Evolutionary conservation across 2,329 filamentous ascomycete species (phyloP), one percentile per base, ranked within the genome.

Genomic region (Venturia pyrina): DNA sequence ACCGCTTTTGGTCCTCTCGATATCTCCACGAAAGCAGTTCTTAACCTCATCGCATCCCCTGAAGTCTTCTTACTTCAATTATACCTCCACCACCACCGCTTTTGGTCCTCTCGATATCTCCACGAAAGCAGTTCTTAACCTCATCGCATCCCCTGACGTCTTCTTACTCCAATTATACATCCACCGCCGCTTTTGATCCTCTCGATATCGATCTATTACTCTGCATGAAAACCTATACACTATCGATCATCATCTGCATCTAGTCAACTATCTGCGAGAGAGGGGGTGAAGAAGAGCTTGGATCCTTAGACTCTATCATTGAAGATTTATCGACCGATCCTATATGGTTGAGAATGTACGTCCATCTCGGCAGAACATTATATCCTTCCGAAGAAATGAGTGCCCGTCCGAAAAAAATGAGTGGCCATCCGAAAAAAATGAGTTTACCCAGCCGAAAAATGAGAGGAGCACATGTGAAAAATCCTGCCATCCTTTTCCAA

Each of bases 281-380:
- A n/a, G n/a, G n/a, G n/a, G n/a, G 17, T 37, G 53, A 37, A 37
- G 15, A 59, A 59, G 53, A 59, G 53, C 53, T 59, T 59, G 53
- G 32, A 59, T 50, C 28, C 8, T 37, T 59, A 40, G 53, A 2
- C 2, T 37, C 32, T 59, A 59, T 21, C 48, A 28, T 53, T 32
- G 11, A 53, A 53, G 21, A 53, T 3, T 53, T 28, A 53, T 13
- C 48, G 17, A 13, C 21, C 21, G 48, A 28, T 53, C 21, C 48
- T 21, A 28, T 6, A 28, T 48, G 46, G 48, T 8, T 15, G 48
- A 53, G 15, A 53, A 15, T 53, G 8, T 48, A 5, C 15, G 21
- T 53, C 10, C 21, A 28, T 37, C 32, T 28, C 5, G 7, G 32
- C 34, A 59, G 53, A 19, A 32, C 15, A n/a, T 5, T 24, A 8